Base-by-base conservation (phyloP, 2,329 filamentous ascomycete species). In the Penicillium sp. region DNA sequence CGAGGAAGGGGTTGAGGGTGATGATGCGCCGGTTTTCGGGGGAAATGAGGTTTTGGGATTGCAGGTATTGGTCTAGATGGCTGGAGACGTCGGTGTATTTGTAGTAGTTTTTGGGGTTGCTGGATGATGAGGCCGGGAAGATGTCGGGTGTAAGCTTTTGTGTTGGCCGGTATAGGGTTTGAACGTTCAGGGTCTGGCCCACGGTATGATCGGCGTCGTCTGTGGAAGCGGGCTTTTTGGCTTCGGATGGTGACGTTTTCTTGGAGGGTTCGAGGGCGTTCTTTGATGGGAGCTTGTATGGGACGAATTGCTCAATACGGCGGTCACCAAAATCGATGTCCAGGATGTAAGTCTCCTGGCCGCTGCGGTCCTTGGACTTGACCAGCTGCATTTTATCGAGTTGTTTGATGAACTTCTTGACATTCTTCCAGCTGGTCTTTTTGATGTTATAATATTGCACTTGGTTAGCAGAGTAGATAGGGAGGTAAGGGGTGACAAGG, bases 381-480 rank as follows among this genome's bases (percentile, higher is more conserved):
- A 89, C 74, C n/a, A 89, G 77, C 19, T 80, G 73, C 52, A 85
- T 78, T 73, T 89, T 90, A 72, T 89, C 87, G 10, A 90, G 78
- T 56, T 84, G 79, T 68, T 89, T 90, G 75, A 90, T 84, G 71
- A 90, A 89, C 66, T 89, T 90, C 70, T 86, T 87, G 61, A 87
- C 83, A 62, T 85, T 89, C 76, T 90, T 90, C 85, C 85, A 89
- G 63, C 84, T 87, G 3, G 87, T 87, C 75, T 89, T 90, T 70
- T 89, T 90, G 74, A 90, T 88, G 65, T 87, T 85, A 55, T 87
- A 83, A 61, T 80, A 85, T 58, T 83, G 83, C 2, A 81, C 79
- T 68, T 86, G 81, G 22, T 82, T 79, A 5, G 84, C 76, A 11
- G 82, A 84, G 70, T 82, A 83, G 22, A 85, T 81, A 2, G 87